These are phyloP conservation scores for Beauveria bassiana DNA, from an alignment of 2,329 filamentous ascomycete species.

Conservation along the genomic window DNA sequence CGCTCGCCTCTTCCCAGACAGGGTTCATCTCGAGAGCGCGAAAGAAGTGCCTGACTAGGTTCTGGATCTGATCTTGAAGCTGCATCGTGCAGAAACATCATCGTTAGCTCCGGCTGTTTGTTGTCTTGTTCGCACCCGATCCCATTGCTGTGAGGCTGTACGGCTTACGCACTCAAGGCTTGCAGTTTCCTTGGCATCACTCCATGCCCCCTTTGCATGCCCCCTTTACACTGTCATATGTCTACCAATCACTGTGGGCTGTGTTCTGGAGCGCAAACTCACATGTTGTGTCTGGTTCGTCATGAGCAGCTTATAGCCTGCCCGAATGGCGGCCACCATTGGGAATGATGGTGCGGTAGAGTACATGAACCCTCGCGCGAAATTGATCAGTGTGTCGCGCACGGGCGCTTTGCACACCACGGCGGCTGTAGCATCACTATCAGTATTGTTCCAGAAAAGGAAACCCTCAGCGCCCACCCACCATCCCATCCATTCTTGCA, in stretches of 20 bases:
- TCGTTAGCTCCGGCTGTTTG: not conserved
- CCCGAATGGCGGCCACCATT: constrained; percentile 15
- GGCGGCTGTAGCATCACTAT: constrained; percentile 9
- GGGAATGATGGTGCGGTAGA: constrained; percentile 17
- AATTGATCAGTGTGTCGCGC: constrained; percentile 16
- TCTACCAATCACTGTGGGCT: not conserved
- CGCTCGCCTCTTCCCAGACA: constrained; percentile 17
- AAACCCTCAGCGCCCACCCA: not conserved
- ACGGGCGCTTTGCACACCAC: constrained; percentile 17
- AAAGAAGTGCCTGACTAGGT: constrained; percentile 21
- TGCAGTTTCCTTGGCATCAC: not conserved
- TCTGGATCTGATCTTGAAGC: constrained; percentile 17
- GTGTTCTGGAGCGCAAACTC: not conserved
- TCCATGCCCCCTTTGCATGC: not conserved
- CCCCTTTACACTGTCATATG: not conserved
- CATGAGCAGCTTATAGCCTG: constrained; percentile 16
- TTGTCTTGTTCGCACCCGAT: not conserved
- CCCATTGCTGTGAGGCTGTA: not conserved
- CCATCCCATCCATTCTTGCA: not conserved
- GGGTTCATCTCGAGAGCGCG: constrained; percentile 17
- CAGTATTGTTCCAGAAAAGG: not conserved
- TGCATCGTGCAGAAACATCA: not conserved
- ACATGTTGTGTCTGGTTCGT: constrained; percentile 11
- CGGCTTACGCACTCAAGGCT: not conserved
- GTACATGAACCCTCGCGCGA: constrained; percentile 16